Evolutionary conservation across 768 basidiomycete genomes (phyloP), one percentile per base, ranked within the genome.

Genomic region (Mycena filopes): DNA sequence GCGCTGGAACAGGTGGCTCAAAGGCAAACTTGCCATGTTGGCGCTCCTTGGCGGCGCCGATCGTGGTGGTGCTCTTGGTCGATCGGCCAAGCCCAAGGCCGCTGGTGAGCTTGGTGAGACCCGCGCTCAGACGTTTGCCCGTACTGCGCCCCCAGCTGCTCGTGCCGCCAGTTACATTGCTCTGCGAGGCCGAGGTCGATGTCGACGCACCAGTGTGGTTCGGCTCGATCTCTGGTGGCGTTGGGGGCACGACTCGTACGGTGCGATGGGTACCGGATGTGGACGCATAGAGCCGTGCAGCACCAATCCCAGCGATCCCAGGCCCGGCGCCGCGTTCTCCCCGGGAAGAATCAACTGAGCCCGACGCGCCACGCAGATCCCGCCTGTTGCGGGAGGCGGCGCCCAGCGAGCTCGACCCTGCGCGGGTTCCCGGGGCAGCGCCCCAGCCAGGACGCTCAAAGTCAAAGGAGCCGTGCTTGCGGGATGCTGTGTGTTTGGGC

Each of bases 401-500:
- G n/a, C 70, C 75, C 28, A 76, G 72, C 28, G 70, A 76, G 26
- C 73, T 73, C 7, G 79, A 80, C 8, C 78, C 79, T 25, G 6
- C 82, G 81, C 2, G 84, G 83, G 26, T 87, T 80, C 11, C 36
- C 5, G 15, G 5, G 10, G 11, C 36, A 67, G 75, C 66, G 23
- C 77, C 78, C 81, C 82, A 82, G 0, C 86, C 83, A 0, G 91
- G 90, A 38, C 90, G 81, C 75, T 92, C 91, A 68, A 92, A 92
- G 71, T 92, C 91, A 73, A 92, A 92, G 70, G 87, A 90, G 7
- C 90, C 90, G 67, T 90, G 89, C 71, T 90, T 89, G 20, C 68
- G 63, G 11, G 64, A 42, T 7, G 31, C 41, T 16, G 49, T 49
- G 31, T 63, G 46, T 25, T 63, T 66, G 26, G 60, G 29, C 18